Evolutionary conservation across 108 stramenopile species (phyloP).

Genomic region (Mediolabrus comicus): DNA sequence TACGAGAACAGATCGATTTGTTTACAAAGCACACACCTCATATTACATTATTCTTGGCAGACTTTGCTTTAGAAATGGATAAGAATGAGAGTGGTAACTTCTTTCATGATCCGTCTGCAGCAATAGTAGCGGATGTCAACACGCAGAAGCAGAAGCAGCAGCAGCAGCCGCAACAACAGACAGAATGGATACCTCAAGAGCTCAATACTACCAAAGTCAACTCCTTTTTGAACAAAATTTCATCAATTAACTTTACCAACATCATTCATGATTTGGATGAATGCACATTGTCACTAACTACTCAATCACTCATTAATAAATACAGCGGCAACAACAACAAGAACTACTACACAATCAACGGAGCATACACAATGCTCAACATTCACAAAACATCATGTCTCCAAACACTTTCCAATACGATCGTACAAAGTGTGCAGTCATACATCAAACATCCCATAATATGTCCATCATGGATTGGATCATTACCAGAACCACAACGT

Average conservation of each 20-base stretch:
- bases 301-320: background rate
- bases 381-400: slow-evolving; percentile 27
- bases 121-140: too few species aligned
- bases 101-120: too few species aligned
- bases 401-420: slow-evolving; percentile 28
- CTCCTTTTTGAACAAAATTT: slow-evolving; percentile 18
- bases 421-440: slow-evolving; percentile 10
- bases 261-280: background rate
- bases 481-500: slow-evolving; percentile 23
- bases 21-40: slow-evolving; percentile 40
- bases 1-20: slow-evolving; percentile 39
- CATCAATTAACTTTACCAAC: slow-evolving; percentile 14
- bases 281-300: slow-evolving; percentile 5
- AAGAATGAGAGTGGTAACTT: background rate
- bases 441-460: slow-evolving; percentile 21
- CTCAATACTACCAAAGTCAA: slow-evolving; percentile 30
- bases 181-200: background rate
- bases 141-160: background rate
- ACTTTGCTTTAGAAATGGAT: slow-evolving; percentile 43
- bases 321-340: background rate
- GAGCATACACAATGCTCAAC: slow-evolving; percentile 43
- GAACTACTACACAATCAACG: slow-evolving; percentile 17
- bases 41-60: slow-evolving; percentile 43
- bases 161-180: background rate
- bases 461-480: slow-evolving; percentile 41